phyloP scores from a whole-genome alignment of 2,329 filamentous ascomycete genomes.

The Pseudocercospora crystallina region DNA sequence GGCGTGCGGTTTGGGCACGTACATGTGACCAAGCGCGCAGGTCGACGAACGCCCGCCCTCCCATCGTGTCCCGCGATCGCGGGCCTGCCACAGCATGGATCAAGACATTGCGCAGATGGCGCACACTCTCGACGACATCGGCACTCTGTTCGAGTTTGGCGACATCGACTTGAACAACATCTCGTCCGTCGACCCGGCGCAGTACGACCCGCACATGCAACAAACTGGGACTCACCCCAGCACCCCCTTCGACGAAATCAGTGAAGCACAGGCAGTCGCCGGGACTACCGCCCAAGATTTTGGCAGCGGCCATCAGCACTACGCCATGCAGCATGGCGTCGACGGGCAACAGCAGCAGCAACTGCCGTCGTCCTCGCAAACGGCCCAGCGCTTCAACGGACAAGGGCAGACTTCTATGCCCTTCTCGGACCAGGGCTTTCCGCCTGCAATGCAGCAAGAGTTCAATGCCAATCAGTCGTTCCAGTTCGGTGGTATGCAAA shows the following conservation, averaged over 20 bases:
- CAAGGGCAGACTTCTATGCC: conserved; percentile 18
- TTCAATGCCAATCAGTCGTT: conserved; percentile 35
- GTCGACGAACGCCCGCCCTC: too few relatives aligned
- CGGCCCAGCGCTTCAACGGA: conserved; percentile 12
- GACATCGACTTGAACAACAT: conserved; percentile 36
- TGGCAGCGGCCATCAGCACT: conserved; percentile 26
- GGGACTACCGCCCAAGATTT: conserved; percentile 34
- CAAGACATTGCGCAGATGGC: conserved; percentile 37
- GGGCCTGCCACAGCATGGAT: too few relatives aligned
- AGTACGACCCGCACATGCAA: conserved; percentile 28
- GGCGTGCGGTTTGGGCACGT: too few relatives aligned
- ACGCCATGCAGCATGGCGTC: conserved; percentile 21
- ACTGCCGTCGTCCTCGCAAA: background rate
- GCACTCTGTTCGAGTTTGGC: conserved; percentile 44
- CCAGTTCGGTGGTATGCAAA: conserved; percentile 41
- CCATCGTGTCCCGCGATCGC: too few relatives aligned
- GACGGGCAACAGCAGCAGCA: conserved; percentile 21
- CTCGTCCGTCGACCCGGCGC: conserved; percentile 20
- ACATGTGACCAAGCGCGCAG: too few relatives aligned
- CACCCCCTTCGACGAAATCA: conserved; percentile 33
- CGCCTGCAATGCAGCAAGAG: conserved; percentile 28
- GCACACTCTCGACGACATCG: conserved; percentile 44
- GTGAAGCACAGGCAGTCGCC: conserved; percentile 21
- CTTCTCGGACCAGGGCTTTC: conserved; percentile 28
- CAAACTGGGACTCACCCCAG: conserved; percentile 28